phyloP scores from a whole-genome alignment of 2,329 filamentous ascomycete genomes.

The Cladobotryum mycophilum region DNA sequence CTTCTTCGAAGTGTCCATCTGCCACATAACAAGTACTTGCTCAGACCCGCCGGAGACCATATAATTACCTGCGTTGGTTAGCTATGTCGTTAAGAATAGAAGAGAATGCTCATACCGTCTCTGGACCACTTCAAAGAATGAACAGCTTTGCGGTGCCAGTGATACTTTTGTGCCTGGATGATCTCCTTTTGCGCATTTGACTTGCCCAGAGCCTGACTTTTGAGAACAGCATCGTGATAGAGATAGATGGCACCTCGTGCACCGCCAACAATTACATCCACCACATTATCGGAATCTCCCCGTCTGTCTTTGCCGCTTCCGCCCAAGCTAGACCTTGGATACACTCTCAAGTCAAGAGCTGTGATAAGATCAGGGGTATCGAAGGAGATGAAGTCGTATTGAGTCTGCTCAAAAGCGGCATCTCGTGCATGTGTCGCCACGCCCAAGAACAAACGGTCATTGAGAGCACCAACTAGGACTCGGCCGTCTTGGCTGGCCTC shows the following conservation, averaged over 20 bases:
- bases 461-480: conserved; percentile 42
- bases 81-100: conserved; percentile 13
- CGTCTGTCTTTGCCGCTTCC: conserved; percentile 20
- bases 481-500: conserved; percentile 48
- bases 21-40: conserved; percentile 86
- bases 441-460: conserved; percentile 33
- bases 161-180: conserved; percentile 59
- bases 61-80: conserved; percentile 65
- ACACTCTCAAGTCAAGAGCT: conserved; percentile 56
- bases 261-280: conserved; percentile 77
- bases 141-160: conserved; percentile 87
- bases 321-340: conserved; percentile 13
- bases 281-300: conserved; percentile 27
- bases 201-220: conserved; percentile 42
- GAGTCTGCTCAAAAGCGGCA: conserved; percentile 22
- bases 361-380: conserved; percentile 58
- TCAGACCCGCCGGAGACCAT: conserved; percentile 89
- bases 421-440: conserved; percentile 18
- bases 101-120: conserved; percentile 59
- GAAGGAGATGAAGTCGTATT: conserved; percentile 53
- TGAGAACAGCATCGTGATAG: conserved; percentile 68
- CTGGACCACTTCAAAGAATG: conserved; percentile 83
- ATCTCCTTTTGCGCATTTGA: conserved; percentile 39
- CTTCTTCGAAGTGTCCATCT: conserved; percentile 76
- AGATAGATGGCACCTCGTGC: conserved; percentile 69